A percentile compares a stretch with the other conserved stretches of the same genome.
These are phyloP conservation scores for Suhomyces taliae DNA, from an alignment of 1,139 yeast species.

Conservation along the genomic window DNA sequence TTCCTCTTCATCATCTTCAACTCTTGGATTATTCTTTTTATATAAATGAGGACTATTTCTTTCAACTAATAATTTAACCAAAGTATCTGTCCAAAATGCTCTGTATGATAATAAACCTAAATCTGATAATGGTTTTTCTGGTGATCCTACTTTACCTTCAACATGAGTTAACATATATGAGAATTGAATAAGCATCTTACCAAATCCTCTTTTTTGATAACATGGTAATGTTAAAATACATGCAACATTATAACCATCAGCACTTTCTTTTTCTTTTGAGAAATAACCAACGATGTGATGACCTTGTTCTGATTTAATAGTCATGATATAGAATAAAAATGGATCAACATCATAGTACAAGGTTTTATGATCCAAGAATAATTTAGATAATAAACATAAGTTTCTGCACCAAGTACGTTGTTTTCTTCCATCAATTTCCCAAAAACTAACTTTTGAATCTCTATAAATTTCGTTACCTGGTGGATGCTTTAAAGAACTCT, in stretches of 20 bases:
- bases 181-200: slow-evolving; percentile 86
- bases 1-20: slow-evolving; percentile 29
- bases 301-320: slow-evolving; percentile 80
- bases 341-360: slow-evolving; percentile 97
- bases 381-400: slow-evolving; percentile 80
- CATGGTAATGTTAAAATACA: slow-evolving; percentile 95
- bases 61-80: slow-evolving; percentile 74
- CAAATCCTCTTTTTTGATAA: slow-evolving; percentile 93
- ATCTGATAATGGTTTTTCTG: slow-evolving; percentile 96
- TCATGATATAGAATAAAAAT: slow-evolving; percentile 92
- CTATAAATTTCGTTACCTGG: slow-evolving; percentile 98
- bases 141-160: slow-evolving; percentile 91
- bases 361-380: slow-evolving; percentile 92
- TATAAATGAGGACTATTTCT: slow-evolving; percentile 42
- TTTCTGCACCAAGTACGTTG: slow-evolving; percentile 98
- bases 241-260: slow-evolving; percentile 95
- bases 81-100: slow-evolving; percentile 94
- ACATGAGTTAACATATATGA: slow-evolving; percentile 85
- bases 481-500: slow-evolving; percentile 88
- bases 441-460: slow-evolving; percentile 74
- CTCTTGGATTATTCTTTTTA: slow-evolving; percentile 38
- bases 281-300: slow-evolving; percentile 96
- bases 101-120: slow-evolving; percentile 89
- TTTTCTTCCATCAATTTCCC: slow-evolving; percentile 94
- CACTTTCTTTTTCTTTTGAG: slow-evolving; percentile 94